Evolutionary conservation across 176 grass and related monocot genomes (phyloP).

Genomic region (Pontederia crassipes): DNA sequence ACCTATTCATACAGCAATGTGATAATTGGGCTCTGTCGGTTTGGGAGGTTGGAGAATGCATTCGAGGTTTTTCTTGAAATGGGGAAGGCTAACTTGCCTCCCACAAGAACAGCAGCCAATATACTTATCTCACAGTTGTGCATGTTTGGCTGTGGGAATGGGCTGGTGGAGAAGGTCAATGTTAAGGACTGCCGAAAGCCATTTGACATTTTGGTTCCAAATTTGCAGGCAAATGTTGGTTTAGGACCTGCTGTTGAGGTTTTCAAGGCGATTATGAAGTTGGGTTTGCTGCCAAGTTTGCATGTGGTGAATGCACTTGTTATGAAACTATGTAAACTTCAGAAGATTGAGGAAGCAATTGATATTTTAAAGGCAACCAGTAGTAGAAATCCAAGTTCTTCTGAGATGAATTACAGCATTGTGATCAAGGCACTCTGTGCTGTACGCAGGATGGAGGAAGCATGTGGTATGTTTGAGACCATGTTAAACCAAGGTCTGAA

Average conservation of each 20-base stretch:
- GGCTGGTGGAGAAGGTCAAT: not conserved
- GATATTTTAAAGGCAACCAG: not conserved
- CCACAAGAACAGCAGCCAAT: conserved; percentile 5
- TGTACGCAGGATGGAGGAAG: conserved; percentile 8
- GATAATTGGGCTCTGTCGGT: conserved; percentile 11
- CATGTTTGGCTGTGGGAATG: not conserved
- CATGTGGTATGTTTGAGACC: conserved; percentile 8
- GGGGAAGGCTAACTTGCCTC: conserved; percentile 2
- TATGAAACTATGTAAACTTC: conserved; percentile 1
- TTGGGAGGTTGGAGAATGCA: conserved; percentile 11
- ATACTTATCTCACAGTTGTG: conserved; percentile 8
- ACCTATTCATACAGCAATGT: conserved; percentile 10
- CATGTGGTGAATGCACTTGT: conserved; percentile 11
- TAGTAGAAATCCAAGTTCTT: conserved; percentile 3
- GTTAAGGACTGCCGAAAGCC: conserved; percentile 4
- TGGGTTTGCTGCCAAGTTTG: conserved; percentile 13
- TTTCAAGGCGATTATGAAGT: not conserved
- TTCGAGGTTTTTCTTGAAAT: conserved; percentile 6
- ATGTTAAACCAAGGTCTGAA: conserved; percentile 6
- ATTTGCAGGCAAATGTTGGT: not conserved
- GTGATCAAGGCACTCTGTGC: conserved; percentile 9
- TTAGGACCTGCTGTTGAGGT: conserved; percentile 6
- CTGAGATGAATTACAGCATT: conserved; percentile 1
- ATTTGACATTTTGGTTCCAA: conserved; percentile 20
- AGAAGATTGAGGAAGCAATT: conserved; percentile 13